Conservation (phyloP, 306 rosid species). For the Parietaria judaica region DNA sequence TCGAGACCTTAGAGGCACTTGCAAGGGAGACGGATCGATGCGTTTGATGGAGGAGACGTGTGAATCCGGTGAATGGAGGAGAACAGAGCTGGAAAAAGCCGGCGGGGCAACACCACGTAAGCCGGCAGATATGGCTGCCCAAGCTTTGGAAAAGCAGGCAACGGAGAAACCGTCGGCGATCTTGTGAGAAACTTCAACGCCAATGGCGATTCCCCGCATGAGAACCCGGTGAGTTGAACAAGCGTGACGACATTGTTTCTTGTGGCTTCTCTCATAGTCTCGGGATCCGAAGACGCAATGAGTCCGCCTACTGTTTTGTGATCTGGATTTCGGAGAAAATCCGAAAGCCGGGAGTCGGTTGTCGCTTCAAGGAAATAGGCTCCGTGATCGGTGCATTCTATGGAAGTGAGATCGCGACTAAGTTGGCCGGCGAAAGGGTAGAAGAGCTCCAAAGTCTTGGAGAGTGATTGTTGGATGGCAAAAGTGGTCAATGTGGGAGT, state of each 20-base stretch:
- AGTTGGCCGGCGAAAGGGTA: slow-evolving; percentile 15
- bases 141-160: slow-evolving; percentile 1
- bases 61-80: not conserved
- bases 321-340: slow-evolving; percentile 4
- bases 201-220: slow-evolving; percentile 18
- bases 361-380: slow-evolving; percentile 12
- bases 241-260: not conserved
- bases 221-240: slow-evolving; percentile 8
- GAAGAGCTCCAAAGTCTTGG: slow-evolving; percentile 13
- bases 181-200: slow-evolving; percentile 16
- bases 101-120: slow-evolving; percentile 18
- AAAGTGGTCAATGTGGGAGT: no score
- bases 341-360: not conserved
- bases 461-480: not conserved
- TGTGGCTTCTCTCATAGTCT: not conserved
- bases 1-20: not conserved
- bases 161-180: not conserved
- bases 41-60: not conserved
- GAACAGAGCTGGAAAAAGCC: not conserved
- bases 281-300: slow-evolving; percentile 3
- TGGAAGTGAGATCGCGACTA: not conserved
- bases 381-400: slow-evolving; percentile 19
- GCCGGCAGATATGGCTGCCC: not conserved
- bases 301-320: slow-evolving; percentile 1
- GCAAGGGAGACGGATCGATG: not conserved